A percentile compares a stretch with the other conserved stretches of the same genome.
phyloP scores from a whole-genome alignment of 441 rosid genomes.

The Arabidopsis lyrata region DNA sequence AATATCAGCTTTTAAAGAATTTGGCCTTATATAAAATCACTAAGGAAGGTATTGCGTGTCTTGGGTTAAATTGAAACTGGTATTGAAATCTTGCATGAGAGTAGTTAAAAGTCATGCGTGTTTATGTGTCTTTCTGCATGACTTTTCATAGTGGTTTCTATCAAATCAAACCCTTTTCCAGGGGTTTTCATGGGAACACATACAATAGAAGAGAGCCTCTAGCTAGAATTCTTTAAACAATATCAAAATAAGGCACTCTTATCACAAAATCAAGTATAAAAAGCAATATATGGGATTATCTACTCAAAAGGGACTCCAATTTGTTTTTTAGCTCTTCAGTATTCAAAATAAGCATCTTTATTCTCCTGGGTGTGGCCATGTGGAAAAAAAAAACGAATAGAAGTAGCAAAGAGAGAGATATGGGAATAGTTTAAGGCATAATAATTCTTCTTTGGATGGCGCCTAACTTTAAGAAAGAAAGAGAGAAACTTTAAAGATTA shows the following conservation, averaged over 20 bases:
- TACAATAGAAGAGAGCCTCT: constrained; percentile 45
- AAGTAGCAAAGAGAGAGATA: constrained; percentile 45
- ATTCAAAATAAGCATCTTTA: constrained; percentile 67
- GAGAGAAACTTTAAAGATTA: constrained; percentile 53
- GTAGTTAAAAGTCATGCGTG: constrained; percentile 28
- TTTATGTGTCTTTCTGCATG: constrained; percentile 36
- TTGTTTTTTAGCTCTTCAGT: constrained; percentile 58
- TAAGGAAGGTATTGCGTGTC: not conserved
- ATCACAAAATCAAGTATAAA: constrained; percentile 34
- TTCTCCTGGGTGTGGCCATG: constrained; percentile 74
- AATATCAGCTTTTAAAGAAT: constrained; percentile 13
- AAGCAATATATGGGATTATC: constrained; percentile 81
- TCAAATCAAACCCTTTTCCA: constrained; percentile 52
- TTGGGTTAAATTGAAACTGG: constrained; percentile 22
- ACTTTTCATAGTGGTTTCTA: constrained; percentile 63
- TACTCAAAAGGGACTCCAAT: constrained; percentile 76
- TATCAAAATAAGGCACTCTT: constrained; percentile 59
- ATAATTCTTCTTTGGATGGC: constrained; percentile 51
- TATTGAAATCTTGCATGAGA: constrained; percentile 29
- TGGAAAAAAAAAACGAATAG: constrained; percentile 54
- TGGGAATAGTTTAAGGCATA: constrained; percentile 45
- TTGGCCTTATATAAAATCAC: constrained; percentile 9
- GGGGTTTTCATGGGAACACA: constrained; percentile 44
- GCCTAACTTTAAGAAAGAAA: constrained; percentile 56
- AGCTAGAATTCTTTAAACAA: constrained; percentile 21